These are phyloP conservation scores for Ophiostoma quercus DNA, from an alignment of 2,329 filamentous ascomycete species.

Conservation along the genomic window DNA sequence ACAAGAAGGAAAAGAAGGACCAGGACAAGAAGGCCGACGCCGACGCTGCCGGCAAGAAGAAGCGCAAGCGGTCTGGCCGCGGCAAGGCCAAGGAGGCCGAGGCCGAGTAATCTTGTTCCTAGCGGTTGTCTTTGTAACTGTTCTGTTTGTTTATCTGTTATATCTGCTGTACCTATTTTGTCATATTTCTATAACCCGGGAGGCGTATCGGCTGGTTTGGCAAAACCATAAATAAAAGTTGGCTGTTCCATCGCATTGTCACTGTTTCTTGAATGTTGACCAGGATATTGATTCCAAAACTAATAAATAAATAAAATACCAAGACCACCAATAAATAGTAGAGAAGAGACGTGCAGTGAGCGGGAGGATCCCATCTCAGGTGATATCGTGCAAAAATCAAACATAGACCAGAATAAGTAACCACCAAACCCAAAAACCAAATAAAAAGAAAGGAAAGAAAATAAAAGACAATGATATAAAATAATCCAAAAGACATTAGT, in stretches of 20 bases:
- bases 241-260: background rate
- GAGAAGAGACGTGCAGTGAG: background rate
- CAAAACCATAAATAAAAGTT: conserved; percentile 19
- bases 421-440: background rate
- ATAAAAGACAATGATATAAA: background rate
- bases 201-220: conserved; percentile 20
- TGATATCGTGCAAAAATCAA: background rate
- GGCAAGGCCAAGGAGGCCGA: conserved; percentile 21
- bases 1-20: conserved; percentile 22
- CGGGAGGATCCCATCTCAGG: background rate
- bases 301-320: background rate
- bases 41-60: conserved; percentile 32
- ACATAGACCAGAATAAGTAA: background rate
- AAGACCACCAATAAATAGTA: background rate
- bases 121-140: too few relatives aligned
- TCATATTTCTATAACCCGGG: background rate
- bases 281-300: background rate
- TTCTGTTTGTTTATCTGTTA: background rate
- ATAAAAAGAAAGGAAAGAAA: background rate
- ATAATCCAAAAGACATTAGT: background rate
- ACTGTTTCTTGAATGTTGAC: too few relatives aligned
- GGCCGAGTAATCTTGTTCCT: background rate
- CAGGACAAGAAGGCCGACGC: conserved; percentile 31
- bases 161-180: background rate
- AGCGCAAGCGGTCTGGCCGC: conserved; percentile 49